Conservation (phyloP, 257 asterid genomes). For the Petunia secreta region DNA sequence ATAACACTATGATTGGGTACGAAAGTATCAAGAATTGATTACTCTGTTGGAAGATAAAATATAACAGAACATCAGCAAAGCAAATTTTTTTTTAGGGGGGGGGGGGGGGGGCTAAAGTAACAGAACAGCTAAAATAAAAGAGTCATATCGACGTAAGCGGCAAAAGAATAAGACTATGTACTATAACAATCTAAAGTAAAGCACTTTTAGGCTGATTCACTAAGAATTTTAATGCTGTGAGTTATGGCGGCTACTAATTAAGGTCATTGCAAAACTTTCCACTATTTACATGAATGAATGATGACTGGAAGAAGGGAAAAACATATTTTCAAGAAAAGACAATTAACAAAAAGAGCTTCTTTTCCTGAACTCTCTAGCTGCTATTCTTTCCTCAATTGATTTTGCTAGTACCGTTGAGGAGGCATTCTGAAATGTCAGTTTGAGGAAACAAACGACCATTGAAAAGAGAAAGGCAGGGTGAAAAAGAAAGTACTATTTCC, state of each 20-base stretch:
- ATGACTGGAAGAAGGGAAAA: not conserved
- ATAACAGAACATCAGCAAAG: too few species aligned
- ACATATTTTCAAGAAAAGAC: not conserved
- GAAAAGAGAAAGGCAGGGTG: not conserved
- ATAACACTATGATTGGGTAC: too few species aligned
- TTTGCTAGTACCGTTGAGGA: not conserved
- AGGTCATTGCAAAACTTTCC: not conserved
- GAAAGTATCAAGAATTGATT: too few species aligned
- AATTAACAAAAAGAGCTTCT: too few species aligned
- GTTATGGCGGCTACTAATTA: not conserved
- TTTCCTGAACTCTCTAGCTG: not conserved
- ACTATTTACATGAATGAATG: not conserved
- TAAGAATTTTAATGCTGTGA: not conserved
- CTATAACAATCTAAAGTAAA: not conserved
- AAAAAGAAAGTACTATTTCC: constrained; percentile 36
- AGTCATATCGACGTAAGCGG: not conserved
- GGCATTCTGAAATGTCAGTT: not conserved
- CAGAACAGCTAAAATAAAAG: not conserved
- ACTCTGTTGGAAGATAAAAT: too few species aligned
- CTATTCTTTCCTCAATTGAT: not conserved
- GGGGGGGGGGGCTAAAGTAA: too few species aligned
- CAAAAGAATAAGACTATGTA: not conserved
- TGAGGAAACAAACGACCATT: not conserved
- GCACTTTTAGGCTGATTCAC: not conserved
- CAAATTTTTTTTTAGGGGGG: too few species aligned